Percentiles rank a stretch among this genome's conserved stretches.
Conservation (phyloP, 2,329 filamentous ascomycete genomes). For the Orbilia blumenaviensis region DNA sequence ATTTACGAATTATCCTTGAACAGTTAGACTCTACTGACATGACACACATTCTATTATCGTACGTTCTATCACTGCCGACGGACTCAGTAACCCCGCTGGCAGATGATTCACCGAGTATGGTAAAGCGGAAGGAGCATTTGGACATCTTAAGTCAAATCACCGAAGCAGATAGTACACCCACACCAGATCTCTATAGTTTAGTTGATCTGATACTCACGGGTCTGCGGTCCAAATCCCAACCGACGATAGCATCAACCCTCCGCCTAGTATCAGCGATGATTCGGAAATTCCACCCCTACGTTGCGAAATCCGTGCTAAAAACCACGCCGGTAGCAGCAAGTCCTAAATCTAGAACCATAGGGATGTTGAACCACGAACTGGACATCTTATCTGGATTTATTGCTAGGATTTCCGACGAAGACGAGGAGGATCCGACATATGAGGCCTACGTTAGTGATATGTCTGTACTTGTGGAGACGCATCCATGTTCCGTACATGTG, state of each 20-base stretch:
- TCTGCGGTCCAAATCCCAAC: constrained; percentile 81
- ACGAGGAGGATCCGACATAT: constrained; percentile 71
- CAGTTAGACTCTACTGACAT: constrained; percentile 92
- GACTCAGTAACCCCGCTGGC: constrained; percentile 65
- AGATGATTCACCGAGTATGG: constrained; percentile 65
- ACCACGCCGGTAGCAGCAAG: constrained; percentile 69
- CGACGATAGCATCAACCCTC: constrained; percentile 88
- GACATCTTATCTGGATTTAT: constrained; percentile 76
- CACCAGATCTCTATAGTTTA: constrained; percentile 89
- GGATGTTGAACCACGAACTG: constrained; percentile 78
- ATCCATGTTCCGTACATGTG: constrained; percentile 76
- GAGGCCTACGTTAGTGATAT: constrained; percentile 76
- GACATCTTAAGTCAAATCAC: constrained; percentile 72
- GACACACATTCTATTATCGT: constrained; percentile 91
- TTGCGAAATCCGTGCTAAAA: constrained; percentile 77
- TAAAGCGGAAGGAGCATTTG: constrained; percentile 85
- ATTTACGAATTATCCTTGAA: constrained; percentile 88
- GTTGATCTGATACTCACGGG: constrained; percentile 90
- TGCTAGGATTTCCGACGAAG: constrained; percentile 73
- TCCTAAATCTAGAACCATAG: constrained; percentile 72
- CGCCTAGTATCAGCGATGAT: constrained; percentile 87
- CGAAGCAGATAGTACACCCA: constrained; percentile 76
- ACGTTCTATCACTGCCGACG: constrained; percentile 83
- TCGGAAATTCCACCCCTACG: constrained; percentile 86
- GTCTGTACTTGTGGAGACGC: constrained; percentile 73